Evolutionary conservation across 75 land plant species (phyloP).

Genomic region (Larix kaempferi): DNA sequence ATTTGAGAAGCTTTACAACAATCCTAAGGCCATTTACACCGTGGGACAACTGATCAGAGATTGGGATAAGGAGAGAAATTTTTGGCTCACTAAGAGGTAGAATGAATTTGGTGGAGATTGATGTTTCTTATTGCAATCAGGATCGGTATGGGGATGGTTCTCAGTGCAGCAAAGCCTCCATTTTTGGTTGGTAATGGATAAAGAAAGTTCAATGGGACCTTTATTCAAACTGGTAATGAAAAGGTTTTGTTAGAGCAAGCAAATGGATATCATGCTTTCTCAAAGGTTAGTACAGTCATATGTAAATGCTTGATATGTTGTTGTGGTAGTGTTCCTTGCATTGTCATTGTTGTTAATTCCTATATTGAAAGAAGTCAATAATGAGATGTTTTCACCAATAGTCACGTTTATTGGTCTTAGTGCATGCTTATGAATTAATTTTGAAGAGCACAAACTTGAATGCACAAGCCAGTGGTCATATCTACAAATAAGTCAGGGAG

Average conservation of each 20-base stretch:
- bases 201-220: constrained; percentile 31
- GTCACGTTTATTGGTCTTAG: not conserved
- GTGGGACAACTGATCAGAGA: too few species aligned
- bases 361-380: constrained; percentile 88
- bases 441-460: too few species aligned
- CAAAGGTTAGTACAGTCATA: constrained; percentile 1
- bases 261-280: constrained; percentile 22
- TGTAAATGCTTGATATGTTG: constrained; percentile 38
- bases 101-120: too few species aligned
- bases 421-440: too few species aligned
- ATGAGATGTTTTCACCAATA: not conserved
- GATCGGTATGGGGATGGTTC: constrained; percentile 65
- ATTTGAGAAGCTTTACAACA: too few species aligned
- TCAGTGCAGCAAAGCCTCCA: constrained; percentile 61
- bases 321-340: constrained; percentile 56
- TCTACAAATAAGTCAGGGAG: too few species aligned
- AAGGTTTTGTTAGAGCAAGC: constrained; percentile 33
- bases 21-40: too few species aligned
- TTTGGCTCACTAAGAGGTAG: too few species aligned
- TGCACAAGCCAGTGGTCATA: too few species aligned
- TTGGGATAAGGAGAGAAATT: too few species aligned
- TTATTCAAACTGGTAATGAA: constrained; percentile 26
- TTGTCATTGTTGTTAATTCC: constrained; percentile 76
- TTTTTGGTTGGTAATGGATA: constrained; percentile 26
- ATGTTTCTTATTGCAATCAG: constrained; percentile 27